Percentiles rank a stretch among this genome's conserved stretches.
Conservation (phyloP, 2,329 filamentous ascomycete species). For the Bipolaris oryzae region DNA sequence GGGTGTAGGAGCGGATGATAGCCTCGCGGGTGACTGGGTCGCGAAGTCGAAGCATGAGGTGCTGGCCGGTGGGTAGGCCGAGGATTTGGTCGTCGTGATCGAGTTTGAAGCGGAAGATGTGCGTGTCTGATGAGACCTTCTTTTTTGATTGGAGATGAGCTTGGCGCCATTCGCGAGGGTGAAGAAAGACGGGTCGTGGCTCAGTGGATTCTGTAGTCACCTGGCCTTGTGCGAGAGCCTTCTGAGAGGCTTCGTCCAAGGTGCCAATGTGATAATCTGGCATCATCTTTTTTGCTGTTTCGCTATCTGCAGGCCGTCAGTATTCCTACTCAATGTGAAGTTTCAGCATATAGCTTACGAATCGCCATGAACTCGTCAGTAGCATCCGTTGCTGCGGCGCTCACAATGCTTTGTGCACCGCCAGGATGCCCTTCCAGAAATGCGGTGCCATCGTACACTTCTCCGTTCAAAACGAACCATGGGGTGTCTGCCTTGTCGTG, state of each 20-base stretch:
- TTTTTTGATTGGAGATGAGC: conserved; percentile 71
- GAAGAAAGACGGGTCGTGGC: conserved; percentile 69
- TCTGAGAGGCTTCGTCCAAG: conserved; percentile 66
- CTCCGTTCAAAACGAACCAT: conserved; percentile 87
- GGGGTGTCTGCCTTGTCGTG: conserved; percentile 70
- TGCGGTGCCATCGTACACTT: conserved; percentile 84
- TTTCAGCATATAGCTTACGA: conserved; percentile 63
- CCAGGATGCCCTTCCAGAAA: conserved; percentile 86
- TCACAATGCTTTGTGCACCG: conserved; percentile 81
- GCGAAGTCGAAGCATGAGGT: conserved; percentile 80
- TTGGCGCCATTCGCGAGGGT: conserved; percentile 74
- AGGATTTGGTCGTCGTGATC: conserved; percentile 72
- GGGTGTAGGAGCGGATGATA: conserved; percentile 87
- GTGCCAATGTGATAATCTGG: conserved; percentile 81
- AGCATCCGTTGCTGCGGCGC: conserved; percentile 79
- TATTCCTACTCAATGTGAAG: not conserved
- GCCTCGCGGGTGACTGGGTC: conserved; percentile 73
- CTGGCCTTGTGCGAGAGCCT: conserved; percentile 58
- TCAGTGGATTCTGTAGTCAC: conserved; percentile 51
- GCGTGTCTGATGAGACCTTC: conserved; percentile 76
- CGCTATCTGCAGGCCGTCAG: conserved; percentile 68
- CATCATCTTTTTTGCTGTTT: conserved; percentile 93
- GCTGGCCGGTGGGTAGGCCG: conserved; percentile 83
- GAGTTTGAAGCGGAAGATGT: conserved; percentile 80
- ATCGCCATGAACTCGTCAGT: conserved; percentile 92